Conservation (phyloP, 2,329 filamentous ascomycete species). For the Aspergillus puulaauensis region DNA sequence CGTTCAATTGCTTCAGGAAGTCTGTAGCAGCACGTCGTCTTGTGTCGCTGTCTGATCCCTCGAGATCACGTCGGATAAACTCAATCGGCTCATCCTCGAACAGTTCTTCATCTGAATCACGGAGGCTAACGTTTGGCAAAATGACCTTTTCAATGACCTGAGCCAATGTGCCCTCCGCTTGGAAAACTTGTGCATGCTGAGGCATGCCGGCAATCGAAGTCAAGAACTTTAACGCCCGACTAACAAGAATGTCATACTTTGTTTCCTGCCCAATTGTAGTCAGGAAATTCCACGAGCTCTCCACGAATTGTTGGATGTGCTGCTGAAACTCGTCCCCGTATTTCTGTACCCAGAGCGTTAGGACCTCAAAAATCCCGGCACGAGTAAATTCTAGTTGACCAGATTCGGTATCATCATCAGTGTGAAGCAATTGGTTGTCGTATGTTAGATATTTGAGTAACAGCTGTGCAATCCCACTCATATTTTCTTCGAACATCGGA, state of each 20-base stretch:
- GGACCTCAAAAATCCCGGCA: slow-evolving; percentile 86
- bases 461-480: slow-evolving; percentile 71
- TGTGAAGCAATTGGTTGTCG: slow-evolving; percentile 77
- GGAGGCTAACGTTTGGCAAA: slow-evolving; percentile 83
- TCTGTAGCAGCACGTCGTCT: slow-evolving; percentile 89
- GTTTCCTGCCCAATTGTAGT: slow-evolving; percentile 83
- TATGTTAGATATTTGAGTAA: slow-evolving; percentile 93
- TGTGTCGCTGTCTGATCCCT: slow-evolving; percentile 95
- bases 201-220: slow-evolving; percentile 80
- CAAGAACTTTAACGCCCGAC: slow-evolving; percentile 90
- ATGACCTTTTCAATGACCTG: slow-evolving; percentile 96
- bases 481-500: slow-evolving; percentile 88
- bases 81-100: slow-evolving; percentile 99
- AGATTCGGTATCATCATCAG: slow-evolving; percentile 85
- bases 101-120: slow-evolving; percentile 90
- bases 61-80: slow-evolving; percentile 91
- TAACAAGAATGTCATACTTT: slow-evolving; percentile 92
- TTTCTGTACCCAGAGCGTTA: slow-evolving; percentile 90
- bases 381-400: slow-evolving; percentile 83
- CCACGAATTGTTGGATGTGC: slow-evolving; percentile 80
- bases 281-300: slow-evolving; percentile 85
- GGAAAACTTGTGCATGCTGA: slow-evolving; percentile 81
- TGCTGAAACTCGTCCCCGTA: slow-evolving; percentile 90
- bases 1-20: slow-evolving; percentile 84
- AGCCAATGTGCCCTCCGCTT: slow-evolving; percentile 72